These are phyloP conservation scores for Botryosphaeria dothidea DNA, from an alignment of 2,329 filamentous ascomycete species.

Conservation along the genomic window DNA sequence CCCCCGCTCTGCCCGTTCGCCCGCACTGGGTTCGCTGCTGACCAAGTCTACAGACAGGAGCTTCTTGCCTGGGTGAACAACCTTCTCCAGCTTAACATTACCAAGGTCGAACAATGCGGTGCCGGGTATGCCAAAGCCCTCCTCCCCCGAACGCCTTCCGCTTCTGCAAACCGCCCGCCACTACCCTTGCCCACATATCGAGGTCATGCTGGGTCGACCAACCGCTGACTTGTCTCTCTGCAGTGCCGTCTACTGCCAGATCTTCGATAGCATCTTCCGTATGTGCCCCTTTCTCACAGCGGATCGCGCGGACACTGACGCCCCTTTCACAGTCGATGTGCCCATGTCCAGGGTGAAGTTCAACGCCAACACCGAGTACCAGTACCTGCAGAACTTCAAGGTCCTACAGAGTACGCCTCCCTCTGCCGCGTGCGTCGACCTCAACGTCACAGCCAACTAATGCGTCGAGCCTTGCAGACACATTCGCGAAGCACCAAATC, in stretches of 20 bases:
- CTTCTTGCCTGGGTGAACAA: constrained; percentile 95
- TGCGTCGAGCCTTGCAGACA: constrained; percentile 56
- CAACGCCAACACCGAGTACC: constrained; percentile 95
- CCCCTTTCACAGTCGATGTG: constrained; percentile 64
- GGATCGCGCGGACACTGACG: not conserved
- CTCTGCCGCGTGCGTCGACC: not conserved
- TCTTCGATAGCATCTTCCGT: constrained; percentile 97
- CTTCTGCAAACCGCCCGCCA: not conserved
- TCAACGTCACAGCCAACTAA: not conserved
- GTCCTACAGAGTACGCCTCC: constrained; percentile 78
- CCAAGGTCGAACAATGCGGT: constrained; percentile 97
- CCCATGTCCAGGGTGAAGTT: constrained; percentile 97
- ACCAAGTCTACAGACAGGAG: constrained; percentile 71
- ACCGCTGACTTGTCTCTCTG: not conserved
- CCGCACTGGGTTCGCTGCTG: constrained; percentile 23
- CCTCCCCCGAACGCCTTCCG: constrained; percentile 23
- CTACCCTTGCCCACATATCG: not conserved
- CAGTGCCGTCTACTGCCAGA: constrained; percentile 92
- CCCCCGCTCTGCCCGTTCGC: constrained; percentile 22
- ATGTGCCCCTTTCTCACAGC: constrained; percentile 32
- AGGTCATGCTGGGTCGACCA: not conserved
- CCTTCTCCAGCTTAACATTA: constrained; percentile 96
- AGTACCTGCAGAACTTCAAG: constrained; percentile 98
- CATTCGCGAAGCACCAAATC: constrained; percentile 81
- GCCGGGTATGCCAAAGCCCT: constrained; percentile 70